Evolutionary conservation across 192 early-diverging fungal species (phyloP).

Genomic region (Podochytrium sp.): DNA sequence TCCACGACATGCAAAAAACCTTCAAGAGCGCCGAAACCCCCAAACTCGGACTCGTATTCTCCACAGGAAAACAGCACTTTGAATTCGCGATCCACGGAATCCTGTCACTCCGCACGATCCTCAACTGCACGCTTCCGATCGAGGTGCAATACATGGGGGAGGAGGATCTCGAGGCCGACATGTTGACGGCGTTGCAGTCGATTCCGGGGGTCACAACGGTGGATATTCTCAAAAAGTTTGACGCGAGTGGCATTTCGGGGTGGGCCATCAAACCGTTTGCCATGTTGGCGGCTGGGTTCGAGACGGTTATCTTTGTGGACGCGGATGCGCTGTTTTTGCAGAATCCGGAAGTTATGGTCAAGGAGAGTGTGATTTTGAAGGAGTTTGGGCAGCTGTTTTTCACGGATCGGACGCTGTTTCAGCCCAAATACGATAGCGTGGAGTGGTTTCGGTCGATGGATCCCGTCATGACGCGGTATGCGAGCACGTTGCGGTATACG

Average conservation of each 20-base stretch:
- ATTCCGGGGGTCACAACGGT: not conserved
- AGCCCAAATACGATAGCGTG: slow-evolving; percentile 25
- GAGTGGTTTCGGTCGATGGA: slow-evolving; percentile 58
- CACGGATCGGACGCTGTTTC: slow-evolving; percentile 49
- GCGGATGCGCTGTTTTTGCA: slow-evolving; percentile 72
- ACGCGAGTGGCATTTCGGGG: slow-evolving; percentile 23
- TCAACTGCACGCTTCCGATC: not conserved
- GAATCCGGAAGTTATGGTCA: slow-evolving; percentile 58
- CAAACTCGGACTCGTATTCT: not conserved
- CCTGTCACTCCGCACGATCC: not conserved
- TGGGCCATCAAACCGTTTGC: slow-evolving; percentile 77
- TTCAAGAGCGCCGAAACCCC: not conserved
- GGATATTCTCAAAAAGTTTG: slow-evolving; percentile 2
- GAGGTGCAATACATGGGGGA: not conserved
- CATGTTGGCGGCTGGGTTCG: slow-evolving; percentile 62
- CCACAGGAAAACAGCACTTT: not conserved
- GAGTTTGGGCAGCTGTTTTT: slow-evolving; percentile 60
- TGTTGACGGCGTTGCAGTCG: not conserved
- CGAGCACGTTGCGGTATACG: slow-evolving; percentile 47
- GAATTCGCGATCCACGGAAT: not conserved
- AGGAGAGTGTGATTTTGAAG: slow-evolving; percentile 34
- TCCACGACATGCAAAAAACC: not conserved
- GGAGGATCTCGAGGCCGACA: not conserved
- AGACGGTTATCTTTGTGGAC: slow-evolving; percentile 70
- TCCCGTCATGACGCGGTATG: slow-evolving; percentile 51